These are phyloP conservation scores for Camelina sativa DNA, from an alignment of 345 rosid genomes.

Conservation along the genomic window DNA sequence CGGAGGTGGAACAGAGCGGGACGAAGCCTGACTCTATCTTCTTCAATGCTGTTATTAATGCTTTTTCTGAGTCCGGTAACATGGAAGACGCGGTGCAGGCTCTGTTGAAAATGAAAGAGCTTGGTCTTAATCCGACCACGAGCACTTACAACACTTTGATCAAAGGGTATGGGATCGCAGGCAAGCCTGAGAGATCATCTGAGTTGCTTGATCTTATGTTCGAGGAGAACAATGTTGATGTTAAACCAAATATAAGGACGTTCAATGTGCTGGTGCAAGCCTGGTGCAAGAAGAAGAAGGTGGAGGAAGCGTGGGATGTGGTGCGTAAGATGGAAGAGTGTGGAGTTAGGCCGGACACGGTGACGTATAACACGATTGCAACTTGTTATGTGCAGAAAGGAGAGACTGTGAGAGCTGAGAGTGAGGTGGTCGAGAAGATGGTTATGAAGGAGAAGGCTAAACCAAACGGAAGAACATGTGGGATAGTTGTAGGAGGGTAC, in stretches of 20 bases:
- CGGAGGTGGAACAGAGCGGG: slow-evolving; percentile 55
- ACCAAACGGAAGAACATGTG: slow-evolving; percentile 64
- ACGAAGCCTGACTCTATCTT: slow-evolving; percentile 57
- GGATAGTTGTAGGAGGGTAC: slow-evolving; percentile 63
- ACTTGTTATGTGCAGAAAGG: slow-evolving; percentile 61
- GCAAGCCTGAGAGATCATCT: slow-evolving; percentile 60
- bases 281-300: slow-evolving; percentile 64
- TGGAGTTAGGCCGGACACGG: slow-evolving; percentile 57
- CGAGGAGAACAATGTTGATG: slow-evolving; percentile 40
- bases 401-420: slow-evolving; percentile 56
- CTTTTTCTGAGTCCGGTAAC: slow-evolving; percentile 66
- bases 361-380: slow-evolving; percentile 68
- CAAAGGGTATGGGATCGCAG: slow-evolving; percentile 67
- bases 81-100: slow-evolving; percentile 57
- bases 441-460: slow-evolving; percentile 50
- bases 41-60: slow-evolving; percentile 66
- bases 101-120: slow-evolving; percentile 61
- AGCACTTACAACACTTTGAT: slow-evolving; percentile 68
- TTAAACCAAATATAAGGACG: slow-evolving; percentile 63
- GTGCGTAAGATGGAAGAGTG: slow-evolving; percentile 57
- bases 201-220: slow-evolving; percentile 59
- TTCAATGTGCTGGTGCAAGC: slow-evolving; percentile 66
- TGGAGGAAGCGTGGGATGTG: slow-evolving; percentile 60
- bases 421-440: slow-evolving; percentile 49
- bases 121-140: slow-evolving; percentile 58